These are phyloP conservation scores for Escallonia herrerae DNA, from an alignment of 129 eudicot genomes.

Conservation along the genomic window DNA sequence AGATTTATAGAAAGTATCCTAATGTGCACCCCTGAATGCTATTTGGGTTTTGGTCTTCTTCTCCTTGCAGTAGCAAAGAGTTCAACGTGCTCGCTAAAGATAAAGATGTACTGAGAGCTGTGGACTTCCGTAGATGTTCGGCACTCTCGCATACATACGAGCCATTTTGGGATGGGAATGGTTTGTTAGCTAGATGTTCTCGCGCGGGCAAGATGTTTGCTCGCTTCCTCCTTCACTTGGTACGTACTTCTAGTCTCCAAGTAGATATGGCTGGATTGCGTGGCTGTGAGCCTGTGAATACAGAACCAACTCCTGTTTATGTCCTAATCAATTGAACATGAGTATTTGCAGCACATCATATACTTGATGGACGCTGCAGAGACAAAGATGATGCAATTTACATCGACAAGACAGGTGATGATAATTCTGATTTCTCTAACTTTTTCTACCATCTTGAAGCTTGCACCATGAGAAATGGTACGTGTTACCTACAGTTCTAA, in stretches of 20 bases:
- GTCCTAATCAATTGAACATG: background rate
- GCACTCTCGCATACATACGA: background rate
- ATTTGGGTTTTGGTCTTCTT: background rate
- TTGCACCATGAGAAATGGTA: too few species aligned
- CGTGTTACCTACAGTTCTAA: too few species aligned
- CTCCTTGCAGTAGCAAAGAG: conserved; percentile 8
- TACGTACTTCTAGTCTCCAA: too few species aligned
- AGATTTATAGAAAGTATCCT: too few species aligned
- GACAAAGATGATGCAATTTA: too few species aligned
- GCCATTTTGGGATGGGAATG: conserved; percentile 12
- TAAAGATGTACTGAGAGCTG: conserved; percentile 5
- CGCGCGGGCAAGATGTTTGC: conserved; percentile 6
- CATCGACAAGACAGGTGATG: background rate
- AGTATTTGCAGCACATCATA: background rate
- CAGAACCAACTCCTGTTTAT: too few species aligned
- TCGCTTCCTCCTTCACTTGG: background rate
- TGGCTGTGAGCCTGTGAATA: too few species aligned
- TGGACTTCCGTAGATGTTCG: background rate
- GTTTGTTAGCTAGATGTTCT: conserved; percentile 8
- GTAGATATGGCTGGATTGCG: too few species aligned
- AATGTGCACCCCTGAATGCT: too few species aligned
- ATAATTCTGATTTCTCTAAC: too few species aligned
- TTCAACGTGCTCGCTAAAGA: conserved; percentile 11
- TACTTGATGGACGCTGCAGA: too few species aligned
- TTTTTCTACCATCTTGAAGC: too few species aligned